Conservation (phyloP, 148 eudicot species). For the Heliosperma pusillum region DNA sequence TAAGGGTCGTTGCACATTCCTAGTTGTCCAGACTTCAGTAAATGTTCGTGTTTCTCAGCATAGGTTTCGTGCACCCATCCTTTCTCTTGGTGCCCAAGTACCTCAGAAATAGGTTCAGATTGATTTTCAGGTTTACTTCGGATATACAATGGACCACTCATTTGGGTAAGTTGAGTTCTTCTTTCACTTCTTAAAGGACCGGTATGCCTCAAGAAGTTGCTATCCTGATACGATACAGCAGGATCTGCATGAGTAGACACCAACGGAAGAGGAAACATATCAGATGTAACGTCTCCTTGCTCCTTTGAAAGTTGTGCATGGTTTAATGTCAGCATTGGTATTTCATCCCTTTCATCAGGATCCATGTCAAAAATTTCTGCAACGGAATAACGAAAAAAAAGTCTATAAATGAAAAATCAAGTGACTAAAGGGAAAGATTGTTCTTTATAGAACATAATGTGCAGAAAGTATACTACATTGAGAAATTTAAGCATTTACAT, state of each 20-base stretch:
- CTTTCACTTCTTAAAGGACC: constrained; percentile 56
- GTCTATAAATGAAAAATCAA: background rate
- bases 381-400: background rate
- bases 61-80: constrained; percentile 27
- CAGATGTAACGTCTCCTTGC: constrained; percentile 18
- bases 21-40: constrained; percentile 65
- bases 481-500: background rate
- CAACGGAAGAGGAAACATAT: constrained; percentile 35
- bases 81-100: constrained; percentile 16
- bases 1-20: constrained; percentile 91
- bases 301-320: constrained; percentile 23
- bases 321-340: constrained; percentile 44
- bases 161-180: constrained; percentile 33
- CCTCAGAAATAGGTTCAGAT: constrained; percentile 28
- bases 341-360: constrained; percentile 50
- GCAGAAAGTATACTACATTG: background rate
- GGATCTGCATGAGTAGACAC: constrained; percentile 44
- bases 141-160: constrained; percentile 60
- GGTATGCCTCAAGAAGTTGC: constrained; percentile 39
- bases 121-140: constrained; percentile 33
- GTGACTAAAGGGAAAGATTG: background rate
- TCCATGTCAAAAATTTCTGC: constrained; percentile 39
- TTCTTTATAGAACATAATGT: background rate
- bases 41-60: constrained; percentile 50
- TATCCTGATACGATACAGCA: constrained; percentile 30